Evolutionary conservation across 768 basidiomycete genomes (phyloP).

Genomic region (Rhizopogon vesiculosus): DNA sequence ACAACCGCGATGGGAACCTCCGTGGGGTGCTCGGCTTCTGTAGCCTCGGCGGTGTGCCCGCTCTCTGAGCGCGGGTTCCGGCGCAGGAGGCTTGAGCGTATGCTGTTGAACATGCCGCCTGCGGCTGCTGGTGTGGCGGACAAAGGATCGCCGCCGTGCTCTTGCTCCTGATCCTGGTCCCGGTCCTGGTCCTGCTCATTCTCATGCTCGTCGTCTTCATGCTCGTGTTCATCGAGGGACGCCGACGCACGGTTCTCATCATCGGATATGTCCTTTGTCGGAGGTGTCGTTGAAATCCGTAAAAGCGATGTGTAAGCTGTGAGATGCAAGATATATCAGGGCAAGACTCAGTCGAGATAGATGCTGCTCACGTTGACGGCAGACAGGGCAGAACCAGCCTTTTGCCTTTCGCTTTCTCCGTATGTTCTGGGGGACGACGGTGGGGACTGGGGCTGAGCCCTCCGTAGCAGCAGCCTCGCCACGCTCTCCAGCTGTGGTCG

Average conservation of each 20-base stretch:
- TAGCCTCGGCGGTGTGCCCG: constrained; percentile 9
- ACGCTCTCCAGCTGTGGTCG: constrained; percentile 19
- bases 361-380: constrained; percentile 79
- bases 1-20: constrained; percentile 1
- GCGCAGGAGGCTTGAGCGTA: constrained; percentile 23
- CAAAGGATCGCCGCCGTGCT: constrained; percentile 8
- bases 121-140: constrained; percentile 1
- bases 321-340: background rate
- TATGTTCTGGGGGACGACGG: constrained; percentile 31
- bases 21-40: constrained; percentile 22
- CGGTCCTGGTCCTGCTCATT: constrained; percentile 11
- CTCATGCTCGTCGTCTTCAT: constrained; percentile 5
- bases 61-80: constrained; percentile 18
- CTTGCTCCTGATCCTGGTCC: constrained; percentile 6
- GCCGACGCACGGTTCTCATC: constrained; percentile 21
- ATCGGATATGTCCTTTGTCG: constrained; percentile 36
- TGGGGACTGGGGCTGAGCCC: constrained; percentile 7
- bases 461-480: constrained; percentile 15
- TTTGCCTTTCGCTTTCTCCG: constrained; percentile 90
- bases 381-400: constrained; percentile 97
- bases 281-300: constrained; percentile 70
- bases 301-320: constrained; percentile 86
- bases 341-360: background rate
- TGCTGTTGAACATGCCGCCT: constrained; percentile 15
- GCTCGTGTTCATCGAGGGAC: constrained; percentile 23